phyloP scores from a whole-genome alignment of 257 asterid species.

The Nicotiana otophora region DNA sequence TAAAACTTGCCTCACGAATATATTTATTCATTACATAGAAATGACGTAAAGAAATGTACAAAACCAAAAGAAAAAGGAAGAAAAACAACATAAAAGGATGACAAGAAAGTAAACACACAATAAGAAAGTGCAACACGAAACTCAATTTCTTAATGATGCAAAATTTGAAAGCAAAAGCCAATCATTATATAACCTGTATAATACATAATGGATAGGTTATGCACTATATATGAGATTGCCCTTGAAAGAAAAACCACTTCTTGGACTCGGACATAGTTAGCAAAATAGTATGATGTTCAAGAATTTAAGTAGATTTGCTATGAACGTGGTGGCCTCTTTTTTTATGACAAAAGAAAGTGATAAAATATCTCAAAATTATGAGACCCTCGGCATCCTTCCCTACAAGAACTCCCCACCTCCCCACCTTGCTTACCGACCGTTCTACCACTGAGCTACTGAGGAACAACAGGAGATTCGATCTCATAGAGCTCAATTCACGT shows the following conservation, averaged over 20 bases:
- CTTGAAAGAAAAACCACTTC: not conserved
- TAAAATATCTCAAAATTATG: not conserved
- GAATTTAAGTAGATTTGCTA: not conserved
- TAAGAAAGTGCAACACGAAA: not conserved
- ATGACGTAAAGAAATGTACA: not conserved
- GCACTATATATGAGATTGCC: not conserved
- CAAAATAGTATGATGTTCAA: not conserved
- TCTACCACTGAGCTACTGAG: too few relatives aligned
- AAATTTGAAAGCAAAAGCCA: not conserved
- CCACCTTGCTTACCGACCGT: too few relatives aligned
- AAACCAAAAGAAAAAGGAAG: not conserved
- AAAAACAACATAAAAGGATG: not conserved
- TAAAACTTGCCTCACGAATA: too few relatives aligned
- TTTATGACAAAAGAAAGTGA: not conserved
- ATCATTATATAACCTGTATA: not conserved
- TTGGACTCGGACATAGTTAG: not conserved
- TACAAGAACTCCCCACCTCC: too few relatives aligned
- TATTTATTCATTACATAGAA: too few relatives aligned
- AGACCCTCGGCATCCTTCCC: too few relatives aligned
- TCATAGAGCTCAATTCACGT: too few relatives aligned
- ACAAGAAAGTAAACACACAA: not conserved
- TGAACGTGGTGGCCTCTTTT: not conserved
- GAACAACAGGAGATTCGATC: too few relatives aligned
- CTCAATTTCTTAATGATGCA: not conserved
- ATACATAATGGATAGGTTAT: not conserved